These are phyloP conservation scores for Lentinula boryana DNA, from an alignment of 768 basidiomycete species.

Conservation along the genomic window DNA sequence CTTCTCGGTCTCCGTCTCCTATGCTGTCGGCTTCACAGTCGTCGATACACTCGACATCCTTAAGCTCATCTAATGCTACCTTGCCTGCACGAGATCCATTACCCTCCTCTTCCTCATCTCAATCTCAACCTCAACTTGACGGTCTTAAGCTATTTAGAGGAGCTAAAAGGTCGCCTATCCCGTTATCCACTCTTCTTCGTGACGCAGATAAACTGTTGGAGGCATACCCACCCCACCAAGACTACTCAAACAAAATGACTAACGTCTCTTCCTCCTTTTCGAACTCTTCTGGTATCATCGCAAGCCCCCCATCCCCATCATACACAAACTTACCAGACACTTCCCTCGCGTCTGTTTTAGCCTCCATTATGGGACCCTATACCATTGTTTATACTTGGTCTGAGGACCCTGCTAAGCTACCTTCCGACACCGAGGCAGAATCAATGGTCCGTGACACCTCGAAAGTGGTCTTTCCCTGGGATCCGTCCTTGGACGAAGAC, in stretches of 20 bases:
- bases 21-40: background rate
- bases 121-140: background rate
- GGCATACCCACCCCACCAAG: background rate
- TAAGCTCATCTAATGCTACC: background rate
- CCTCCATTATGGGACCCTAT: conserved; percentile 69
- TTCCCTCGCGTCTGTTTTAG: conserved; percentile 45
- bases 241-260: background rate
- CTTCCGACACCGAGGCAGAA: conserved; percentile 53
- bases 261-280: background rate
- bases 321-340: conserved; percentile 49
- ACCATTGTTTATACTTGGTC: conserved; percentile 76
- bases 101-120: background rate
- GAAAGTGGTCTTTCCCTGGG: conserved; percentile 50
- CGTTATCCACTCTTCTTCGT: background rate
- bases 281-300: conserved; percentile 13
- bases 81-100: background rate
- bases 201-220: background rate
- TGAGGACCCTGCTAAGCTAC: conserved; percentile 35
- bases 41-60: background rate
- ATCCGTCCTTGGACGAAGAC: conserved; percentile 22
- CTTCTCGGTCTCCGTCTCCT: background rate
- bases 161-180: background rate
- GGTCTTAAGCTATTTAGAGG: background rate
- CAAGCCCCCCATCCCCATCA: conserved; percentile 42
- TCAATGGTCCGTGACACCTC: conserved; percentile 49